Evolutionary conservation across 2,329 filamentous ascomycete species (phyloP).

Genomic region (Fusarium veterinarium): DNA sequence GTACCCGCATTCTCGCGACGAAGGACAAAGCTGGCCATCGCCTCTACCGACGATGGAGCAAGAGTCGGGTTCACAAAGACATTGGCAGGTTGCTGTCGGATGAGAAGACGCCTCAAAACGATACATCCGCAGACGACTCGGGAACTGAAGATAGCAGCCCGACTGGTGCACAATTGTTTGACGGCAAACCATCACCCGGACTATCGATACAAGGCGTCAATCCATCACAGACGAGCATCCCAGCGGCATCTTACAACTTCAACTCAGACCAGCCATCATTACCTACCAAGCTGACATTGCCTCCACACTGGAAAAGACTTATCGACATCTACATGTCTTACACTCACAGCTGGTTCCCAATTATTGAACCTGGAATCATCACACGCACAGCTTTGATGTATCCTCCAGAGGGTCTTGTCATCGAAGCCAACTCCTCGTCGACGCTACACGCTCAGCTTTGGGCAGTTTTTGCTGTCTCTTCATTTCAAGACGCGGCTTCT

Average conservation of each 20-base stretch:
- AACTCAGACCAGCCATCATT: neutral
- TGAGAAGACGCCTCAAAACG: constrained; percentile 46
- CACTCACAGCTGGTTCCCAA: constrained; percentile 81
- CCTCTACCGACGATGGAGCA: constrained; percentile 71
- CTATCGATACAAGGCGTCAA: constrained; percentile 29
- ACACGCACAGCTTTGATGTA: constrained; percentile 61
- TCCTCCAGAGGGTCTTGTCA: constrained; percentile 48
- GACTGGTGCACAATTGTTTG: constrained; percentile 28
- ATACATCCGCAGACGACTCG: constrained; percentile 51
- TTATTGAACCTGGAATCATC: constrained; percentile 74
- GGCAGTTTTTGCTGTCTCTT: constrained; percentile 68
- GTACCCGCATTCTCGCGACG: constrained; percentile 58
- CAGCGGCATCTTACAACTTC: constrained; percentile 12
- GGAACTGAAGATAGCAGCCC: constrained; percentile 47
- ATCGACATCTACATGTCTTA: constrained; percentile 81
- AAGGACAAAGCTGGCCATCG: constrained; percentile 66
- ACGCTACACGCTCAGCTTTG: constrained; percentile 66
- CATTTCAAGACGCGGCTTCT: constrained; percentile 61
- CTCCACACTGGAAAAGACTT: constrained; percentile 67
- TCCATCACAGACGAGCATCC: constrained; percentile 13
- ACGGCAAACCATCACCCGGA: constrained; percentile 35
- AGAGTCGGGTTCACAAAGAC: constrained; percentile 69
- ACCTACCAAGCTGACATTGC: constrained; percentile 54
- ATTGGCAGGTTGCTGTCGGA: constrained; percentile 72
- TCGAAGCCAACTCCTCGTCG: constrained; percentile 48